Conservation (phyloP, 2,329 filamentous ascomycete genomes). For the Alternaria sp. region DNA sequence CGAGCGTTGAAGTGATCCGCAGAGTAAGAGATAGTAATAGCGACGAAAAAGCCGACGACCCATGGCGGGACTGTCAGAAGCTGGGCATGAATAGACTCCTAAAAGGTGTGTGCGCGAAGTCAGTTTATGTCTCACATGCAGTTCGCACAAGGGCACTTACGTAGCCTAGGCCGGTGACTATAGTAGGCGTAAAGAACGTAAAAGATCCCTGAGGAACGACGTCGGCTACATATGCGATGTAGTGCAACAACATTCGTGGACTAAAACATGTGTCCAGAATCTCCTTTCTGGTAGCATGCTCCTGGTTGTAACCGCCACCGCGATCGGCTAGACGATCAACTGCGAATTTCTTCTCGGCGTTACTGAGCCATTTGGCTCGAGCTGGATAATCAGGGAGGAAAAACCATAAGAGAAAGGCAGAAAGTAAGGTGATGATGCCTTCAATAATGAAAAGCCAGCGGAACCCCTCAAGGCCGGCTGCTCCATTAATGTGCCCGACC, state of each 20-base stretch:
- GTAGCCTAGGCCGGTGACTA: slow-evolving; percentile 66
- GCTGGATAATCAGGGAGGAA: slow-evolving; percentile 60
- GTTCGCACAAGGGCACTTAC: slow-evolving; percentile 24
- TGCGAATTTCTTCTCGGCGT: slow-evolving; percentile 9
- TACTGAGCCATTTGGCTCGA: slow-evolving; percentile 54
- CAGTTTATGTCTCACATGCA: too few relatives aligned
- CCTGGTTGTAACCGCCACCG: slow-evolving; percentile 8
- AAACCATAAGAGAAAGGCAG: slow-evolving; percentile 51
- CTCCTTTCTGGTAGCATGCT: background rate
- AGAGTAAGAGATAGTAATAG: slow-evolving; percentile 36
- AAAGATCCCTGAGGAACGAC: slow-evolving; percentile 42
- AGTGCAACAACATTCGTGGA: slow-evolving; percentile 6
- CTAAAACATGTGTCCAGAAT: slow-evolving; percentile 2
- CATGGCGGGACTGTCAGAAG: slow-evolving; percentile 71
- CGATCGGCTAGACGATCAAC: slow-evolving; percentile 4
- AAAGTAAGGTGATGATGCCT: slow-evolving; percentile 16
- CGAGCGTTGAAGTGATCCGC: slow-evolving; percentile 26
- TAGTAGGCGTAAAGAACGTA: slow-evolving; percentile 69
- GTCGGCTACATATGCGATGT: slow-evolving; percentile 6
- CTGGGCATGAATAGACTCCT: slow-evolving; percentile 63
- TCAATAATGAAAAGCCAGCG: slow-evolving; percentile 28
- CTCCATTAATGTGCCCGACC: slow-evolving; percentile 51
- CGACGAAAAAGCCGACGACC: slow-evolving; percentile 54
- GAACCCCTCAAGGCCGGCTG: slow-evolving; percentile 45
- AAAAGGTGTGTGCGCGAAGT: too few relatives aligned